Conservation (phyloP, 441 rosid genomes). For the Gossypium schwendimanii region DNA sequence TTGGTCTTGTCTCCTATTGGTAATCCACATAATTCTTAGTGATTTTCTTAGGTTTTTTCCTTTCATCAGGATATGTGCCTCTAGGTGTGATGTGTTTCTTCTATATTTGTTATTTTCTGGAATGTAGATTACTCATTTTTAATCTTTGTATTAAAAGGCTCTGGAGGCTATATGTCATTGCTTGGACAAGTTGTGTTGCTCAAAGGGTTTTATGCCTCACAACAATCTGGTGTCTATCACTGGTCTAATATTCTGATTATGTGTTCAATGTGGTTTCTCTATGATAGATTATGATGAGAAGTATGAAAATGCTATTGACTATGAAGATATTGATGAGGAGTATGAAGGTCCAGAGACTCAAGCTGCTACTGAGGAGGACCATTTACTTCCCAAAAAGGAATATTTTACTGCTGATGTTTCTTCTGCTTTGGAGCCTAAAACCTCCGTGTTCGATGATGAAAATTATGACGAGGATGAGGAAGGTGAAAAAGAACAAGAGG, state of each 20-base stretch:
- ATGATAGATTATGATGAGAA: constrained; percentile 76
- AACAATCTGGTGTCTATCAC: not conserved
- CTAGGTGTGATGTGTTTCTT: not conserved
- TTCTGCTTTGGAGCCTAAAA: constrained; percentile 32
- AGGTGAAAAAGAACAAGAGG: constrained; percentile 41
- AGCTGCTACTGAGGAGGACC: constrained; percentile 74
- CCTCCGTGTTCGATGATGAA: constrained; percentile 81
- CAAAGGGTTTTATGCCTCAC: not conserved
- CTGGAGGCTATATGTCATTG: not conserved
- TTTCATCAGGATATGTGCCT: not conserved
- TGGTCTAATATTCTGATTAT: constrained; percentile 23
- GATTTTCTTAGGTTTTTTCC: not conserved
- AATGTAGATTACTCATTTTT: not conserved
- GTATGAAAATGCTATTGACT: constrained; percentile 94
- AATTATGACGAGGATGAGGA: constrained; percentile 94
- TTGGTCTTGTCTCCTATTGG: not conserved
- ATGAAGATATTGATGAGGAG: constrained; percentile 91
- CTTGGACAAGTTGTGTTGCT: not conserved
- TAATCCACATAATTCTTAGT: not conserved
- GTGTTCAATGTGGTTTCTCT: constrained; percentile 25
- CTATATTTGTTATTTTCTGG: not conserved
- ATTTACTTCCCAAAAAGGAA: constrained; percentile 66
- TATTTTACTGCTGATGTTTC: constrained; percentile 55
- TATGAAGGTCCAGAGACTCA: constrained; percentile 92
- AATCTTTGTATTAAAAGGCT: not conserved